A percentile compares a stretch with the other conserved stretches of the same genome.
Conservation (phyloP, 805 yeast genomes). For the Scheffersomyces coipomensis region DNA sequence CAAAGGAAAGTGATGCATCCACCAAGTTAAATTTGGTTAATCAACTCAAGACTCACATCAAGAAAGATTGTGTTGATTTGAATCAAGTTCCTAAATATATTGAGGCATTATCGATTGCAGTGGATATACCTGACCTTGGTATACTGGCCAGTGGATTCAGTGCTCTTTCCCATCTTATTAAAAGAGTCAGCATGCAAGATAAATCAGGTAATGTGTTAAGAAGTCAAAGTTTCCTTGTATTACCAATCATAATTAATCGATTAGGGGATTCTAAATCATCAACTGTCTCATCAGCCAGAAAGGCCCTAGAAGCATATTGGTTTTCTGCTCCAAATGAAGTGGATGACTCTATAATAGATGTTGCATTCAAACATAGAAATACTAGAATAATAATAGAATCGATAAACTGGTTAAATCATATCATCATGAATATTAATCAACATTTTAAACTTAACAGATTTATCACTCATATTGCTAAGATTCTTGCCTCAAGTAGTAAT, state of each 20-base stretch:
- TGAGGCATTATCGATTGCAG: constrained; percentile 47
- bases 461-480: constrained; percentile 19
- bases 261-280: constrained; percentile 41
- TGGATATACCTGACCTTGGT: constrained; percentile 34
- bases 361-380: constrained; percentile 42
- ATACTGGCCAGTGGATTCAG: constrained; percentile 46
- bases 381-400: constrained; percentile 40
- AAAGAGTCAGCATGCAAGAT: constrained; percentile 59
- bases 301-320: constrained; percentile 56
- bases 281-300: constrained; percentile 43
- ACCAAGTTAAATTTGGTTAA: constrained; percentile 17
- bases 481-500: constrained; percentile 10
- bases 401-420: constrained; percentile 42
- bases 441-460: constrained; percentile 29
- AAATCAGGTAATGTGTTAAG: constrained; percentile 35
- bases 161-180: constrained; percentile 54
- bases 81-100: constrained; percentile 48
- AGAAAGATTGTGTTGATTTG: constrained; percentile 53
- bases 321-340: constrained; percentile 48
- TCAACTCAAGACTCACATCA: constrained; percentile 52
- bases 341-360: constrained; percentile 42
- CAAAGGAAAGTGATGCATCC: constrained; percentile 4
- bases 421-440: constrained; percentile 32
- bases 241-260: constrained; percentile 52
- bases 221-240: constrained; percentile 40